Evolutionary conservation across 768 basidiomycete genomes (phyloP).

Genomic region (Saitozyma sp.): DNA sequence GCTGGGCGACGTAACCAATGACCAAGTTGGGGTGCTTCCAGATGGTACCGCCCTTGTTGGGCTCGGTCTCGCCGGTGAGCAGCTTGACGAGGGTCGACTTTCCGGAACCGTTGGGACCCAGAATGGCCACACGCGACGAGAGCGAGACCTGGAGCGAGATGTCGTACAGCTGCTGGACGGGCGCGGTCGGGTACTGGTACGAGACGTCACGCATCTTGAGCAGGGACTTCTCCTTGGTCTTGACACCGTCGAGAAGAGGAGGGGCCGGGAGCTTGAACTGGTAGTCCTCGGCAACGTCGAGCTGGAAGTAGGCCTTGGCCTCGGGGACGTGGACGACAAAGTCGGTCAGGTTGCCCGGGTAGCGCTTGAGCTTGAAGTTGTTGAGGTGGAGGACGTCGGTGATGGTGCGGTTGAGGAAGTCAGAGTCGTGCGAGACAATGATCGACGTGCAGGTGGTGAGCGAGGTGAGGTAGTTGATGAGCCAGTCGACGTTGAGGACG

Average conservation of each 20-base stretch:
- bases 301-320: slow-evolving; percentile 96
- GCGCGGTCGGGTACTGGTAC: slow-evolving; percentile 88
- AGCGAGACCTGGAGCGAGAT: slow-evolving; percentile 95
- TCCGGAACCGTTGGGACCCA: slow-evolving; percentile 96
- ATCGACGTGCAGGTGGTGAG: slow-evolving; percentile 92
- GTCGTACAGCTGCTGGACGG: slow-evolving; percentile 87
- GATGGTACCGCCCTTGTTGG: slow-evolving; percentile 93
- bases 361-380: slow-evolving; percentile 95
- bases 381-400: slow-evolving; percentile 96
- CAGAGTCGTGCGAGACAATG: slow-evolving; percentile 96
- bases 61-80: slow-evolving; percentile 92
- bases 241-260: slow-evolving; percentile 97
- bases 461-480: slow-evolving; percentile 85
- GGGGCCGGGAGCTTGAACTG: slow-evolving; percentile 97
- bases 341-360: slow-evolving; percentile 90
- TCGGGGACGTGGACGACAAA: slow-evolving; percentile 94
- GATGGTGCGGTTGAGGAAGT: slow-evolving; percentile 97
- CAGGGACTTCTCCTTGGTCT: slow-evolving; percentile 97
- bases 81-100: slow-evolving; percentile 97
- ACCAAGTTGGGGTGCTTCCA: slow-evolving; percentile 99
- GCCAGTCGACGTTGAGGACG: slow-evolving; percentile 95
- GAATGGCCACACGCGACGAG: slow-evolving; percentile 95
- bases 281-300: slow-evolving; percentile 94
- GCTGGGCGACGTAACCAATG: slow-evolving; percentile 98
- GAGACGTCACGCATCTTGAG: slow-evolving; percentile 97